Base-by-base conservation (phyloP, 306 rosid species). In the Pachyrhizus erosus region DNA sequence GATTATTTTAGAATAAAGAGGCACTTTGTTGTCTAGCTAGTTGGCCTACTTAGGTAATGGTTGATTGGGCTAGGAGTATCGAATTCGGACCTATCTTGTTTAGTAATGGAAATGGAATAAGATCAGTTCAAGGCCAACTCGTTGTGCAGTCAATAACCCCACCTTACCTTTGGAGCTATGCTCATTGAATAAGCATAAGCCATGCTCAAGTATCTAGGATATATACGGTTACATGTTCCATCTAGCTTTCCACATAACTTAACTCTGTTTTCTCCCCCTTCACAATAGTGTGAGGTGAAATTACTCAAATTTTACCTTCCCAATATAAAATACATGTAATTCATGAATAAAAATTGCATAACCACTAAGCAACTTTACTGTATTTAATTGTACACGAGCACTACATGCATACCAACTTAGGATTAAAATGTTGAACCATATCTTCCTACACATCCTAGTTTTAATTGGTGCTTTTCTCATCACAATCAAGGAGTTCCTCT, bases 401-500 rank as follows among this genome's bases (percentile, higher is more conserved):
- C 37, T 7, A 48, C 70, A 60, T 2, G 26, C 40, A 54, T 6
- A 54, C 5, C 27, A 18, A 75, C 10, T 18, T 31, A 18, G 7
- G 11, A 37, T 29, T 21, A 65, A 48, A 78, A 48, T 27, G 34
- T 20, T 20, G 17, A 78, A 78, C 48, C 62, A 21, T 52, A 52
- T 52, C 60, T 52, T 52, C 62, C 69, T 64, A 64, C 18, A 27
- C 1, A 17, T 5, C 73, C 2, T 3, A 67, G 49, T 37, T 20
- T 11, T 14, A 43, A 55, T 54, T 80, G 55, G 27, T 64, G 18
- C 17, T 29, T 31, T 70, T 61, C 11, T 73, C 24, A 29, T 86
- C 86, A 69, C 52, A 84, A 48, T 90, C 92, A 17, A 91, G 89
- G 79, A 91, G 97, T 40, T 91, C 97, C 43, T 94, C 94, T 45